Evolutionary conservation across 2,329 filamentous ascomycete genomes (phyloP).

Genomic region (Fusarium sp.): DNA sequence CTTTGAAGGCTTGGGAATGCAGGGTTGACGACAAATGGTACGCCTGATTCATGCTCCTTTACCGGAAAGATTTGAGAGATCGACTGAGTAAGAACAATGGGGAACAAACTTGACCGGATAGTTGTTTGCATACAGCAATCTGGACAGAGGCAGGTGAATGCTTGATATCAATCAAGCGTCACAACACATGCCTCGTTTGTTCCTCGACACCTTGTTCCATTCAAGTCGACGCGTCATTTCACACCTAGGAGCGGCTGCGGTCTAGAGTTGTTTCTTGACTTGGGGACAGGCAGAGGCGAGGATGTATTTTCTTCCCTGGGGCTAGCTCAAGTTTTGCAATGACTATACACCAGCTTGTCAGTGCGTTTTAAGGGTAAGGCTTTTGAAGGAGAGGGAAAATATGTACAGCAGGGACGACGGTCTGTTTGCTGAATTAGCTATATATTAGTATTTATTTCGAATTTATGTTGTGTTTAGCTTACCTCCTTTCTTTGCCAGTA

Average conservation of each 20-base stretch:
- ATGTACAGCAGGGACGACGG: neutral
- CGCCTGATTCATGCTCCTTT: neutral
- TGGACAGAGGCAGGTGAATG: neutral
- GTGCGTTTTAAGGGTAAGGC: neutral
- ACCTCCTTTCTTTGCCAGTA: neutral
- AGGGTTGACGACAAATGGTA: neutral
- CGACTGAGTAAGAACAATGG: neutral
- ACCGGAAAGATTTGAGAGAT: neutral
- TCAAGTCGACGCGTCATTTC: neutral
- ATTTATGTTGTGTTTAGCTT: neutral
- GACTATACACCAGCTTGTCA: neutral
- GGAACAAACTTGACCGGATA: neutral
- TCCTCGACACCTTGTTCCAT: neutral
- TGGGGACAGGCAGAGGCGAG: neutral
- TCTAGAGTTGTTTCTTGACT: neutral
- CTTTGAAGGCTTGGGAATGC: neutral
- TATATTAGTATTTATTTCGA: neutral
- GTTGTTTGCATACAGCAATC: neutral
- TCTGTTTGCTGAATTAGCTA: neutral
- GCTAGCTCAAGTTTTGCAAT: neutral
- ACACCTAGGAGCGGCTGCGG: neutral
- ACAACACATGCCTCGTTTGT: neutral
- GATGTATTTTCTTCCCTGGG: neutral
- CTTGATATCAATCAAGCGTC: neutral
- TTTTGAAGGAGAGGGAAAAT: neutral